Conservation (phyloP, 441 rosid species). For the Corymbia calophylla region DNA sequence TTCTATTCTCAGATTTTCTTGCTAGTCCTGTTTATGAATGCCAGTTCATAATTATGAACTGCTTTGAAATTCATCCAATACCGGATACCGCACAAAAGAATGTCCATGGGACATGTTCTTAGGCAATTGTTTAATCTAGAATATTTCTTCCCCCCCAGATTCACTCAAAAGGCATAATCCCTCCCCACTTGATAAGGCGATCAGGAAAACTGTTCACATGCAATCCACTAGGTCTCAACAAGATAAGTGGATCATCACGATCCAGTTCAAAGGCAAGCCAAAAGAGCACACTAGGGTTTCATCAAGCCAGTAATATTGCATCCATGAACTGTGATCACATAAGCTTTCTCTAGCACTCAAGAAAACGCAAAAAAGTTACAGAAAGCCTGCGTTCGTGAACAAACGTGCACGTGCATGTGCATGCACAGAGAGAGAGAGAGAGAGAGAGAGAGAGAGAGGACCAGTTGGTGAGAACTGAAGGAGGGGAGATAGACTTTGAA, state of each 20-base stretch:
- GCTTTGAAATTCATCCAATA: background rate
- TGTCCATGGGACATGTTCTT: background rate
- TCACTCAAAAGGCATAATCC: background rate
- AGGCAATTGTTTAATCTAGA: background rate
- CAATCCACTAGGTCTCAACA: background rate
- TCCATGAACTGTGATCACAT: background rate
- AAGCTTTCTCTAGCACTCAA: background rate
- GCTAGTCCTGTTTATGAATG: background rate
- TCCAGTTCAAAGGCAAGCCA: background rate
- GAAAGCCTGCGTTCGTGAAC: background rate
- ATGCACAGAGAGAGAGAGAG: background rate
- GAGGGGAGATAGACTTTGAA: conserved; percentile 31
- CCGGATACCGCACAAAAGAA: background rate
- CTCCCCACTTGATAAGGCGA: background rate
- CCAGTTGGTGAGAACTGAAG: conserved; percentile 24
- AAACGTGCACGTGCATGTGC: background rate
- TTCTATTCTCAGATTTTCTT: background rate
- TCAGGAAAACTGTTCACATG: background rate
- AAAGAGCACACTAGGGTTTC: background rate
- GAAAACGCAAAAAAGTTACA: background rate
- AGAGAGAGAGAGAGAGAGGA: background rate
- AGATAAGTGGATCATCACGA: background rate
- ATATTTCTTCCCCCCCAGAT: background rate
- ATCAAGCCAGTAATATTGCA: background rate
- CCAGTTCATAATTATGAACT: background rate